Evolutionary conservation across 2,329 filamentous ascomycete species (phyloP).

Genomic region (Hymenoscyphus albidus): DNA sequence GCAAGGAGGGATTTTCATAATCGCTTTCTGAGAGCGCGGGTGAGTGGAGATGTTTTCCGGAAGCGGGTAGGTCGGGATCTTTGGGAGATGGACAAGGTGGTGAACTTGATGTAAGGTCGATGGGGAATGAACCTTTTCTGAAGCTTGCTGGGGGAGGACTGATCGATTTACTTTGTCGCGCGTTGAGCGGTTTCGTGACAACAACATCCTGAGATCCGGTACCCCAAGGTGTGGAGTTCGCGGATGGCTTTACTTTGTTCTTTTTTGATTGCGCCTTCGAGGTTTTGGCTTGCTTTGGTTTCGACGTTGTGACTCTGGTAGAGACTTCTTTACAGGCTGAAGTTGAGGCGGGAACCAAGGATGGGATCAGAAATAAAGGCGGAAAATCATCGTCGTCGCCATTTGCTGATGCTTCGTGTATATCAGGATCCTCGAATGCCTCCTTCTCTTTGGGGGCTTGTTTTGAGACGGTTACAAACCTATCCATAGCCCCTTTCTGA

Average conservation of each 20-base stretch:
- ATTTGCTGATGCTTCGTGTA: slow-evolving; percentile 2
- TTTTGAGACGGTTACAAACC: slow-evolving; percentile 33
- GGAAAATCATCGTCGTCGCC: slow-evolving; percentile 19
- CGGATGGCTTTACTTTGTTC: slow-evolving; percentile 11
- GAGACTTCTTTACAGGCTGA: not conserved
- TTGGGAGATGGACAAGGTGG: not conserved
- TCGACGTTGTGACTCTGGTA: not conserved
- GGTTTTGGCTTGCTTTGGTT: not conserved
- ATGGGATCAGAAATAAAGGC: slow-evolving; percentile 24
- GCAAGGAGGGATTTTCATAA: not conserved
- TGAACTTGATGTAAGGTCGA: slow-evolving; percentile 12
- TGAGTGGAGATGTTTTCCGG: slow-evolving; percentile 15
- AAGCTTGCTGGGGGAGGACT: slow-evolving; percentile 5
- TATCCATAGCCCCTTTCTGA: slow-evolving; percentile 34
- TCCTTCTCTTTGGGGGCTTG: slow-evolving; percentile 3
- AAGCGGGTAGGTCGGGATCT: not conserved
- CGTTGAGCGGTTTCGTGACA: slow-evolving; percentile 13
- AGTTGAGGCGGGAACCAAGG: slow-evolving; percentile 4
- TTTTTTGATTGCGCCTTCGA: slow-evolving; percentile 5
- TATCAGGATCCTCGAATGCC: slow-evolving; percentile 9
- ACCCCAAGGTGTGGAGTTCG: slow-evolving; percentile 6
- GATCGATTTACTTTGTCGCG: slow-evolving; percentile 6
- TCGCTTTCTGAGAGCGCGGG: slow-evolving; percentile 4
- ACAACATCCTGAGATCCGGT: slow-evolving; percentile 13
- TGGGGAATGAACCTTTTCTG: slow-evolving; percentile 10